phyloP scores from a whole-genome alignment of 345 rosid genomes.

The Moricandia moricandioides region DNA sequence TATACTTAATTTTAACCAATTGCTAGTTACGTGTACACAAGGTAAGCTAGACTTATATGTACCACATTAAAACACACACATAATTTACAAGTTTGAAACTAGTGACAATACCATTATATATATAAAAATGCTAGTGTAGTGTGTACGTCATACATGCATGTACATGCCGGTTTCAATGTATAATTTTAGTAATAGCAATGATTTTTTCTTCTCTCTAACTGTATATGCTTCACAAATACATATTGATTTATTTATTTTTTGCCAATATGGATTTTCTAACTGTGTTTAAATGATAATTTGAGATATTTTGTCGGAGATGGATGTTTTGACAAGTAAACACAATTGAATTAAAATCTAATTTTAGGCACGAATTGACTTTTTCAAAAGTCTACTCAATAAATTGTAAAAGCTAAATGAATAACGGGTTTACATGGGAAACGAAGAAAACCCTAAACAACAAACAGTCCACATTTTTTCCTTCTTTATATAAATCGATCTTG shows the following conservation, averaged over 20 bases:
- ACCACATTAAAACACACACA: constrained; percentile 22
- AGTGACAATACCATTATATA: constrained; percentile 1
- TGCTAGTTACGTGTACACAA: constrained; percentile 33
- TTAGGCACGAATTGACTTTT: constrained; percentile 39
- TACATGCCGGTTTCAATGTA: constrained; percentile 20
- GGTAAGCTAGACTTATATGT: constrained; percentile 37
- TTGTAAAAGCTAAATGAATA: constrained; percentile 15
- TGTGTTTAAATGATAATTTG: constrained; percentile 7
- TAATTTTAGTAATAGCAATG: background rate
- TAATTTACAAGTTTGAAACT: constrained; percentile 20
- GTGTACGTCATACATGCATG: constrained; percentile 22
- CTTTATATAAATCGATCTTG: constrained; percentile 36
- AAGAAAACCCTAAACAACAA: constrained; percentile 16
- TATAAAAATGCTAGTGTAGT: background rate
- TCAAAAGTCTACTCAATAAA: constrained; percentile 41
- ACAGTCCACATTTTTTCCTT: constrained; percentile 7
- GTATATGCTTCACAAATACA: constrained; percentile 1
- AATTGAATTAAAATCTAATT: constrained; percentile 12
- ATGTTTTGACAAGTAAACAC: constrained; percentile 26
- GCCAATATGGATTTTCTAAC: background rate
- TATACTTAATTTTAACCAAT: background rate
- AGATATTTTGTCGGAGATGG: constrained; percentile 32
- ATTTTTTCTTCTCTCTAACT: background rate
- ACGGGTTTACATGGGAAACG: constrained; percentile 26
- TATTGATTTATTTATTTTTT: background rate